Percentiles rank a stretch among this genome's conserved stretches.
These are phyloP conservation scores for Naganishia onofrii DNA, from an alignment of 768 basidiomycete species.

Conservation along the genomic window DNA sequence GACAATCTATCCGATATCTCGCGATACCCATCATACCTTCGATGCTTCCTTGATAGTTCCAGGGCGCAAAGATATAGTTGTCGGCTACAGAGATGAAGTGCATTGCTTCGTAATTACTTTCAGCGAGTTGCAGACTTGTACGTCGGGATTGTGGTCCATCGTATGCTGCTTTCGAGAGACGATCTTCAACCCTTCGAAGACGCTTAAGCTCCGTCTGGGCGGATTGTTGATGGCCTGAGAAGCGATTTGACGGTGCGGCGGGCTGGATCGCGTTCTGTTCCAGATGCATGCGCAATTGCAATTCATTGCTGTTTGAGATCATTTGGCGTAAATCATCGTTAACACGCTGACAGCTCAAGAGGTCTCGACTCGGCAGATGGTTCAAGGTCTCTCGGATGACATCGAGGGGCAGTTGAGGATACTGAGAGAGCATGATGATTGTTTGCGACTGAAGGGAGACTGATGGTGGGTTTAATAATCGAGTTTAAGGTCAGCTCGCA, in stretches of 20 bases:
- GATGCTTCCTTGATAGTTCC: slow-evolving; percentile 14
- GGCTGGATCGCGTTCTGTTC: slow-evolving; percentile 5
- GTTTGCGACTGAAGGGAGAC: background rate
- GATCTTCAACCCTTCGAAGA: background rate
- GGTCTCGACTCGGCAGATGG: background rate
- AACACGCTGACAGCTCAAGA: slow-evolving; percentile 7
- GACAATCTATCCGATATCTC: background rate
- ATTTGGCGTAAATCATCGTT: background rate
- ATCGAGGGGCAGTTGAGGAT: background rate
- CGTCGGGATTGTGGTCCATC: background rate
- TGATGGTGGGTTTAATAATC: background rate
- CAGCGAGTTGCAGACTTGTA: background rate
- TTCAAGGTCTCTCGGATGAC: slow-evolving; percentile 15
- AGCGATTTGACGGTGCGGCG: background rate
- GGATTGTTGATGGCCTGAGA: too few relatives aligned
- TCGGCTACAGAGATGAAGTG: slow-evolving; percentile 6
- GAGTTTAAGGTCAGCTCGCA: background rate
- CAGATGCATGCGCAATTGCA: slow-evolving; percentile 15
- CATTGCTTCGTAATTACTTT: slow-evolving; percentile 5
- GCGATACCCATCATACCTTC: slow-evolving; percentile 14
- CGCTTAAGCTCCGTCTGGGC: background rate
- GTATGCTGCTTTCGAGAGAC: background rate
- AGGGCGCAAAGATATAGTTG: slow-evolving; percentile 6
- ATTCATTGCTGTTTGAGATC: background rate
- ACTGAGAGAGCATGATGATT: background rate